Base-by-base conservation (phyloP, 2,329 filamentous ascomycete genomes). In the Exserohilum turcica region DNA sequence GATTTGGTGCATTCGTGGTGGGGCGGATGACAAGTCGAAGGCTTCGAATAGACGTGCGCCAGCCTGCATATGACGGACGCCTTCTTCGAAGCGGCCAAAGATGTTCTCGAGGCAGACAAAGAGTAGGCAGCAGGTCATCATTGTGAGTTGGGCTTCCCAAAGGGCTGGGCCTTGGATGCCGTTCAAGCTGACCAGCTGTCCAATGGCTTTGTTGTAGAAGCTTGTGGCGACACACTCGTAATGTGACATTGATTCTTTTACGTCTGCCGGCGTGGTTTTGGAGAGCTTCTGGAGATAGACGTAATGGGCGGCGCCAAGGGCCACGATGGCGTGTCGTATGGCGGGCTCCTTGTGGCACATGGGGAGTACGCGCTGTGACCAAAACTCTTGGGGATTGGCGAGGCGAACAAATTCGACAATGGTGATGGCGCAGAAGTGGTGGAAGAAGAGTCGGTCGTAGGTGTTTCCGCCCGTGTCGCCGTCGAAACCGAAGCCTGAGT, bases 41-140 rank as follows among this genome's bases (percentile, higher is more conserved):
- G 33, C 36, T 45, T 48, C 43, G 27, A 56, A 37, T 8, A 56
- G 44, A 10, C 39, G 49, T n/a, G 38, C 37, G 33, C 54, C 54
- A 13, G 54, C 54, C 37, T 44, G 38, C 32, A 56, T 48, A 12
- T 56, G 54, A 36, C 44, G 44, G 15, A 56, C 6, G 13, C 37
- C 49, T 40, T 56, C 49, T 10, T 54, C 44, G 18, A 42, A 38
- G 33, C 49, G 54, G 15, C 54, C 54, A 3, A 56, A 39, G 12
- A 56, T 53, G 9, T 53, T 43, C 33, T 56, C 54, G 18, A 54
- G 40, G 21, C 49, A 56, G 12, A 56, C 54, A 40, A 56, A 56
- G 28, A 56, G 54, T 21, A 49, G 33, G 35, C 54, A 56, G 39
- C 54, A 53, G 18, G 35, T 40, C 12, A 54, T 15, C 12, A 44